phyloP scores from a whole-genome alignment of 371 early-diverging fungal genomes.

The Rhizopus stolonifer region DNA sequence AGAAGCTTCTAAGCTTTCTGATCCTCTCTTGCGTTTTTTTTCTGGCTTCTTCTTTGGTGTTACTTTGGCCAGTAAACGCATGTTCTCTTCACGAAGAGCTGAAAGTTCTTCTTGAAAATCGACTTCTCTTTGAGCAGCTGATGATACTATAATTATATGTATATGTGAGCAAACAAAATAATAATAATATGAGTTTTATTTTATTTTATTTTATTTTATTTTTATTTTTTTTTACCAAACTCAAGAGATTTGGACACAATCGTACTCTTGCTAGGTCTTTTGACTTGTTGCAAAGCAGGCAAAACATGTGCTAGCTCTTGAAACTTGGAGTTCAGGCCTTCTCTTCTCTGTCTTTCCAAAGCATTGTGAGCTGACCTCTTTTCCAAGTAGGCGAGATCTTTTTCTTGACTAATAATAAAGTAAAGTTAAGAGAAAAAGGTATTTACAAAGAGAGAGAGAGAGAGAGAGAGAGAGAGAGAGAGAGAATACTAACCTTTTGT shows the following conservation, averaged over 20 bases:
- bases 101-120: background rate
- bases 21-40: no score
- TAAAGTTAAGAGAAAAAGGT: no score
- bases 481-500: no score
- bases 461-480: background rate
- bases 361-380: conserved; percentile 79
- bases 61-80: background rate
- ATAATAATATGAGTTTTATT: no score
- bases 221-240: conserved; percentile 37
- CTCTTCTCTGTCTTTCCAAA: conserved; percentile 77
- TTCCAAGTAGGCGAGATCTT: conserved; percentile 27
- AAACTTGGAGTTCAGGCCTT: conserved; percentile 73
- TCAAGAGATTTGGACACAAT: conserved; percentile 78
- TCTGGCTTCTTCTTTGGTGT: background rate
- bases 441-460: no score
- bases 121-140: background rate
- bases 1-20: no score
- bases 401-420: background rate
- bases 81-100: background rate
- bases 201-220: background rate
- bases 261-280: conserved; percentile 76
- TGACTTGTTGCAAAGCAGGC: conserved; percentile 71
- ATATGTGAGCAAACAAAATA: no score
- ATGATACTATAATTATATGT: background rate
- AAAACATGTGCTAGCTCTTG: conserved; percentile 77